Base-by-base conservation (phyloP, 768 basidiomycete species). In the Auriculariales sp. region DNA sequence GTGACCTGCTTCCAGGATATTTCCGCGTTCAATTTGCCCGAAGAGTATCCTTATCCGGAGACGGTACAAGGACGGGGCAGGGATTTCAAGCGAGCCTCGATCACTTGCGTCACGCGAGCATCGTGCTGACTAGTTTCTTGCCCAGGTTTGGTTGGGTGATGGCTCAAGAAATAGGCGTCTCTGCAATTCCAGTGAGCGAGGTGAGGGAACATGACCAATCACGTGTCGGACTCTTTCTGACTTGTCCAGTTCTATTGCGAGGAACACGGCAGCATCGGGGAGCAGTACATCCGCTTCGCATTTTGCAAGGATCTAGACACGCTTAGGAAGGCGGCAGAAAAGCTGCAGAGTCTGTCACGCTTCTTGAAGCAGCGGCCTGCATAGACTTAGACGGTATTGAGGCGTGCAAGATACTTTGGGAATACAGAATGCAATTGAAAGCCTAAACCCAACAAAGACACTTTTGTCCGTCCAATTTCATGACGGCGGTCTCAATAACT, bases 291-390 rank as follows among this genome's bases (percentile, higher is more conserved):
- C 19, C 77, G 90, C 50, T 97, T 98, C 62, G 83, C 92, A 1
- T 92, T 95, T 71, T 97, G 95, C 73, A 99, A 99, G 62, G 94
- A 98, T 58, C 54, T 79, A 17, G 88, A 87, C 34, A 94, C 90
- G 0, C 72, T 99, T 14, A 74, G 69, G 52, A 69, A 67, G 19
- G 95, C 95, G n/a, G 82, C 79, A 22, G 81, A 86, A 58, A 77
- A 89, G n/a, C 68, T 99, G 17, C 73, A 82, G 62, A 69, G 68
- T 22, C 67, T 99, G 55, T 77, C 74, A 59, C 75, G 87, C 49
- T 94, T 74, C 65, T 65, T 81, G n/a, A 48, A 47, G 46, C 4
- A 52, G 28, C 12, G 22, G 14, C 32, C 1, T 17, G 27, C 49
- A 30, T 52, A 52, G 32, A 30, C n/a, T 22, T 12, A 19, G 6